phyloP scores from a whole-genome alignment of 495 filamentous ascomycete species.

The Aspergillus homomorphus region DNA sequence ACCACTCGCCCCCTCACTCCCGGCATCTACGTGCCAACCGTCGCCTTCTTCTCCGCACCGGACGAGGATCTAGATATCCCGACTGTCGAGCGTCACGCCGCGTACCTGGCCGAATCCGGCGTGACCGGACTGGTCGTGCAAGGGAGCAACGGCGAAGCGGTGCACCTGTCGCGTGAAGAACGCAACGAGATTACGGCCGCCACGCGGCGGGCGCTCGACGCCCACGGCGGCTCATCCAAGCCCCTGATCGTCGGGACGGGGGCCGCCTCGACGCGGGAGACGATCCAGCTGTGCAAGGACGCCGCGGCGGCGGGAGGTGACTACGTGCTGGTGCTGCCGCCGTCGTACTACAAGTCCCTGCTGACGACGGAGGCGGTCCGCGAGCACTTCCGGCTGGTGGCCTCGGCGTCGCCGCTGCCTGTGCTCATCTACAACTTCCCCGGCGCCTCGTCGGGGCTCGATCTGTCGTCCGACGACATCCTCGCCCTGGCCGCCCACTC shows the following conservation, averaged over 20 bases:
- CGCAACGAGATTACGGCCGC: conserved; percentile 66
- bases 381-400: conserved; percentile 74
- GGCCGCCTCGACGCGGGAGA: conserved; percentile 81
- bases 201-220: conserved; percentile 72
- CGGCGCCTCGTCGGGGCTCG: conserved; percentile 73
- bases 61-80: conserved; percentile 62
- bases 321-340: conserved; percentile 80
- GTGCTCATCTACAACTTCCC: conserved; percentile 95
- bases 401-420: conserved; percentile 77
- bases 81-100: conserved; percentile 70
- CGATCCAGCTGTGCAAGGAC: conserved; percentile 74
- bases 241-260: conserved; percentile 85
- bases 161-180: conserved; percentile 71
- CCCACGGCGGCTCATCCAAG: conserved; percentile 61
- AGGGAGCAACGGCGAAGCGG: conserved; percentile 87
- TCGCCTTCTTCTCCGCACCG: conserved; percentile 60
- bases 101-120: conserved; percentile 77
- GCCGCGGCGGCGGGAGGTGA: conserved; percentile 73
- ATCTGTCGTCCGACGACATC: conserved; percentile 80
- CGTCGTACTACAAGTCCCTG: conserved; percentile 76
- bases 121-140: conserved; percentile 79
- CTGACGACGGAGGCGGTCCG: conserved; percentile 55
- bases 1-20: conserved; percentile 32
- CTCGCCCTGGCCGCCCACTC: conserved; percentile 68
- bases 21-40: conserved; percentile 67